Evolutionary conservation across 768 basidiomycete genomes (phyloP).

Genomic region (Trichaptum fuscoviolaceum): DNA sequence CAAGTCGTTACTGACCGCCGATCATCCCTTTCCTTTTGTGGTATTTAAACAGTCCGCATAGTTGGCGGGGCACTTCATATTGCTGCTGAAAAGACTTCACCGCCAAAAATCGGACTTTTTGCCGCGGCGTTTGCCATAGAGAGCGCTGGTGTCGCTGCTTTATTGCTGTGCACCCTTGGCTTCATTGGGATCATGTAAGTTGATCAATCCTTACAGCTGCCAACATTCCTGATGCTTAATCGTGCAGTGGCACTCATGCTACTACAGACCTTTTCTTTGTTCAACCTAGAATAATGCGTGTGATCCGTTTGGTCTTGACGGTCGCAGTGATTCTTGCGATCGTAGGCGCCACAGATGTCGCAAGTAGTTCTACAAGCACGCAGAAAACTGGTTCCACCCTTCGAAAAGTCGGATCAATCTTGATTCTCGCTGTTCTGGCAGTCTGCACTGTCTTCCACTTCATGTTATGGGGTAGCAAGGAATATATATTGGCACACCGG

Average conservation of each 20-base stretch:
- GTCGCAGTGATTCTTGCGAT: slow-evolving; percentile 28
- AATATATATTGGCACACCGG: slow-evolving; percentile 6
- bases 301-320: slow-evolving; percentile 25
- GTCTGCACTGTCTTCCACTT: slow-evolving; percentile 21
- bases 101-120: slow-evolving; percentile 39
- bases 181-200: slow-evolving; percentile 32
- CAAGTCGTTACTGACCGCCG: slow-evolving; percentile 4
- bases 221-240: not conserved
- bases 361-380: slow-evolving; percentile 12
- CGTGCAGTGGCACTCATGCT: not conserved
- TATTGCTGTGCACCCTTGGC: slow-evolving; percentile 32
- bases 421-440: slow-evolving; percentile 34
- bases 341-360: slow-evolving; percentile 23
- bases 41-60: slow-evolving; percentile 42
- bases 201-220: not conserved
- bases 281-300: slow-evolving; percentile 11
- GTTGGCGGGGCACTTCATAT: slow-evolving; percentile 52
- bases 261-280: not conserved
- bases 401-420: slow-evolving; percentile 28
- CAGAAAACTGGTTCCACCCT: slow-evolving; percentile 21
- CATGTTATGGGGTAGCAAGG: slow-evolving; percentile 7
- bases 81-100: slow-evolving; percentile 41
- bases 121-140: slow-evolving; percentile 46
- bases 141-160: slow-evolving; percentile 33
- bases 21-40: slow-evolving; percentile 7